Evolutionary conservation across 306 rosid genomes (phyloP).

Genomic region (Luffa aegyptiaca): DNA sequence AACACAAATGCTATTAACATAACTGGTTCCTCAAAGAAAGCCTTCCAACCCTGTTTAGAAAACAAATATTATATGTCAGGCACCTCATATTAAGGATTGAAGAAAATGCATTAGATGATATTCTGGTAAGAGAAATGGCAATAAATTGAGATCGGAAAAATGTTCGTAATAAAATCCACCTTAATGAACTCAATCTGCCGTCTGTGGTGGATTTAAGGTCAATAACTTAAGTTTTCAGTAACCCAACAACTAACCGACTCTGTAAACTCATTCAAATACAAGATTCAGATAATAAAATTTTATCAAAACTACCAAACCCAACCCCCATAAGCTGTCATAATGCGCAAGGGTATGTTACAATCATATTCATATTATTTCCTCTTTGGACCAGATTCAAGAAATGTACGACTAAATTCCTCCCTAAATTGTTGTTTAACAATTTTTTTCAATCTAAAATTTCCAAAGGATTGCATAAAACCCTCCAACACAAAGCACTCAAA

Average conservation of each 20-base stretch:
- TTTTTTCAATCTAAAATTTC: background rate
- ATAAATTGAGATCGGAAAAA: background rate
- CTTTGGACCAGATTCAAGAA: background rate
- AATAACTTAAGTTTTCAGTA: background rate
- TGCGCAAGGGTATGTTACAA: background rate
- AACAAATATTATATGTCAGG: constrained; percentile 8
- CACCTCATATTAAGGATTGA: background rate
- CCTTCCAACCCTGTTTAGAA: constrained; percentile 83
- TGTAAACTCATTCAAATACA: background rate
- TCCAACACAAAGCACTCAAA: background rate
- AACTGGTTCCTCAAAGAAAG: constrained; percentile 96
- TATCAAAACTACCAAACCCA: background rate
- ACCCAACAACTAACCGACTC: background rate
- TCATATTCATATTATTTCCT: background rate
- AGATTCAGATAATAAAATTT: background rate
- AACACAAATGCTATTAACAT: constrained; percentile 96
- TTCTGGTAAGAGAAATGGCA: background rate
- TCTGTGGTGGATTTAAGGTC: background rate
- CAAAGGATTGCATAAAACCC: background rate
- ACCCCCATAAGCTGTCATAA: background rate
- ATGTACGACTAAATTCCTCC: background rate
- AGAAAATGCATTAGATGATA: background rate
- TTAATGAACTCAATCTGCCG: background rate
- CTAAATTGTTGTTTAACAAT: background rate
- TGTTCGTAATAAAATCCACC: background rate